Percentiles rank a stretch among this genome's conserved stretches.
These are phyloP conservation scores for Plasmodium vinckei DNA, from an alignment of 169 alveolate genomes.

Conservation along the genomic window DNA sequence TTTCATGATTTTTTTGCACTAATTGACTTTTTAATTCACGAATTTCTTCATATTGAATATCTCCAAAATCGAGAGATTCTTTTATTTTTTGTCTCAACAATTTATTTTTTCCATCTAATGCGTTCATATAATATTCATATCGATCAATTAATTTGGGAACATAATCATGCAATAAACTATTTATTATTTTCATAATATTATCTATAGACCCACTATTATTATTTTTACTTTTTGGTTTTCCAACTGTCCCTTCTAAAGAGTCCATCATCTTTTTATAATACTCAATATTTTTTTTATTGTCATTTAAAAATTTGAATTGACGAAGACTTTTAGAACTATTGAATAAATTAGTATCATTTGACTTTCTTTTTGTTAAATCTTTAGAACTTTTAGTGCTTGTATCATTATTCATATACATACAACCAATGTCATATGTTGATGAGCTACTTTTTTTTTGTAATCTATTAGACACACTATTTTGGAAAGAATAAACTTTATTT, in stretches of 20 bases:
- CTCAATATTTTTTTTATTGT: slow-evolving; percentile 33
- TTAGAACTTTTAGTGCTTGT: slow-evolving; percentile 34
- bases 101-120: slow-evolving; percentile 66
- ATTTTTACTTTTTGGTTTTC: slow-evolving; percentile 14
- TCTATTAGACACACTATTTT: slow-evolving; percentile 48
- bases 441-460: slow-evolving; percentile 42
- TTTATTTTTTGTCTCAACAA: slow-evolving; percentile 46
- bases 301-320: slow-evolving; percentile 38
- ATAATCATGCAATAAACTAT: slow-evolving; percentile 61
- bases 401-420: slow-evolving; percentile 53
- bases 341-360: slow-evolving; percentile 14
- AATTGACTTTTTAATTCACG: slow-evolving; percentile 47
- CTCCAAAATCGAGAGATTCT: slow-evolving; percentile 66
- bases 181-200: slow-evolving; percentile 61
- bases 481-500: slow-evolving; percentile 25
- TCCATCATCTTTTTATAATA: slow-evolving; percentile 56
- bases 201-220: slow-evolving; percentile 43
- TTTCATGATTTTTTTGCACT: slow-evolving; percentile 61
- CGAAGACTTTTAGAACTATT: slow-evolving; percentile 45
- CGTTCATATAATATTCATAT: slow-evolving; percentile 65
- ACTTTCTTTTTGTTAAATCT: slow-evolving; percentile 28
- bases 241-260: slow-evolving; percentile 38
- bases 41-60: slow-evolving; percentile 66
- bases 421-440: slow-evolving; percentile 58
- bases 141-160: slow-evolving; percentile 68